A percentile compares a stretch with the other conserved stretches of the same genome.
Conservation (phyloP, 139 green algal species). For the Closterium sp. region DNA sequence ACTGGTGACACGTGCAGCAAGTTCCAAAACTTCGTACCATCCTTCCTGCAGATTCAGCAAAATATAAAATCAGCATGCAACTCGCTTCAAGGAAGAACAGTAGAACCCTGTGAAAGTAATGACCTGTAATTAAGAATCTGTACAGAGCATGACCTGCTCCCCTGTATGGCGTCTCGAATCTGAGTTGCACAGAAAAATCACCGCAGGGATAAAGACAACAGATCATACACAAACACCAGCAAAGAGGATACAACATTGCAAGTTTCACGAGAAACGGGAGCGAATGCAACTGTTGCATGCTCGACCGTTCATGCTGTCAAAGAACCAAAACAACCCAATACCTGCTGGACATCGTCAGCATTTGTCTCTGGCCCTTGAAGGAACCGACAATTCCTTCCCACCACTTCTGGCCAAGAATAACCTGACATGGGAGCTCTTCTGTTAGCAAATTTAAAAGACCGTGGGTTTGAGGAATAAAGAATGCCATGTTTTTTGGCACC, state of each 20-base stretch:
- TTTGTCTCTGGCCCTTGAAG: slow-evolving; percentile 74
- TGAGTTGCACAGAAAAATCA: background rate
- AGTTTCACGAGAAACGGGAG: background rate
- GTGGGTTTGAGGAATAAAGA: background rate
- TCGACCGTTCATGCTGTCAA: too few species aligned
- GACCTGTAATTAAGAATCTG: background rate
- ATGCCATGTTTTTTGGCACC: background rate
- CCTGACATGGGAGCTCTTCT: background rate
- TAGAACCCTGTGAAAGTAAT: background rate
- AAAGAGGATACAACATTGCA: too few species aligned
- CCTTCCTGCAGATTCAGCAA: background rate
- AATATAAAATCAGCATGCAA: background rate
- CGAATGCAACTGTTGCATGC: too few species aligned
- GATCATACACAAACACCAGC: too few species aligned
- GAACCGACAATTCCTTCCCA: slow-evolving; percentile 46
- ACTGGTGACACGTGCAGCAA: background rate
- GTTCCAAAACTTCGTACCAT: background rate
- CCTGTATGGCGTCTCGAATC: background rate
- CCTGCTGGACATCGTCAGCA: background rate
- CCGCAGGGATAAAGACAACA: background rate
- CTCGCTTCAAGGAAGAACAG: background rate
- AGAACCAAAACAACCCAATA: too few species aligned
- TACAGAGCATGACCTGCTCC: background rate
- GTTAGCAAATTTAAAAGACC: background rate
- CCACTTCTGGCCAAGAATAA: slow-evolving; percentile 39